Percentiles rank a stretch among this genome's conserved stretches.
Evolutionary conservation across 768 basidiomycete species (phyloP).

Genomic region (Myochromella boudieri): DNA sequence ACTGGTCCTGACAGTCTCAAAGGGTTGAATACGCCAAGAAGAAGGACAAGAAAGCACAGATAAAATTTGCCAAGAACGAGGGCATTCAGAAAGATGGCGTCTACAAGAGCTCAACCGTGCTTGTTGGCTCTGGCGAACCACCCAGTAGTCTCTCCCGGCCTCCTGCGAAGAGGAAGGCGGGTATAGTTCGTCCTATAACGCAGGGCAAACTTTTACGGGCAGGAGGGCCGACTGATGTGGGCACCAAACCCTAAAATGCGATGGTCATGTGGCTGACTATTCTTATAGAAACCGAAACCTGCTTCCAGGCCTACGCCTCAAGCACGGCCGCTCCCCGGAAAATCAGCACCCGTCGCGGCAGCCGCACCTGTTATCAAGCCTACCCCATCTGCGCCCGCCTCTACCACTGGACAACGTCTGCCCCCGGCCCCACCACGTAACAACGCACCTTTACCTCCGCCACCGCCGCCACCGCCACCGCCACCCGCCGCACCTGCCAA

Average conservation of each 20-base stretch:
- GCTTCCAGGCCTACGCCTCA: slow-evolving; percentile 55
- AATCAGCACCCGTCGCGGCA: slow-evolving; percentile 41
- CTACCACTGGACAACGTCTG: slow-evolving; percentile 23
- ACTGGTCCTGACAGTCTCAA: neutral
- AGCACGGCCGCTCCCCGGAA: slow-evolving; percentile 64
- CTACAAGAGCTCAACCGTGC: slow-evolving; percentile 93
- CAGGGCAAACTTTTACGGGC: slow-evolving; percentile 77
- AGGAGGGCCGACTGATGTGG: slow-evolving; percentile 70
- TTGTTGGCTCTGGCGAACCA: slow-evolving; percentile 87
- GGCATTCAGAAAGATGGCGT: slow-evolving; percentile 71
- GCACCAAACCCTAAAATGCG: too few species aligned
- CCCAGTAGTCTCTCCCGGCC: slow-evolving; percentile 80
- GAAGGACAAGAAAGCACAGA: slow-evolving; percentile 89
- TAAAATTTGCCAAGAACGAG: slow-evolving; percentile 91
- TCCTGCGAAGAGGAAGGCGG: slow-evolving; percentile 83
- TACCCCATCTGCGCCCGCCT: slow-evolving; percentile 31
- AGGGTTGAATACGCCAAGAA: slow-evolving; percentile 94
- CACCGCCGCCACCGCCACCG: slow-evolving; percentile 37
- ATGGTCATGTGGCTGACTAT: too few species aligned
- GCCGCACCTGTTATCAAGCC: slow-evolving; percentile 25
- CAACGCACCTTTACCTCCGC: slow-evolving; percentile 40
- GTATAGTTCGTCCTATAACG: slow-evolving; percentile 82
- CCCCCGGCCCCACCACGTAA: slow-evolving; percentile 38
- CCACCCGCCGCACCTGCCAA: slow-evolving; percentile 58
- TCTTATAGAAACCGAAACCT: slow-evolving; percentile 53